These are phyloP conservation scores for Neurospora sp. DNA, from an alignment of 495 filamentous ascomycete genomes.

Conservation along the genomic window DNA sequence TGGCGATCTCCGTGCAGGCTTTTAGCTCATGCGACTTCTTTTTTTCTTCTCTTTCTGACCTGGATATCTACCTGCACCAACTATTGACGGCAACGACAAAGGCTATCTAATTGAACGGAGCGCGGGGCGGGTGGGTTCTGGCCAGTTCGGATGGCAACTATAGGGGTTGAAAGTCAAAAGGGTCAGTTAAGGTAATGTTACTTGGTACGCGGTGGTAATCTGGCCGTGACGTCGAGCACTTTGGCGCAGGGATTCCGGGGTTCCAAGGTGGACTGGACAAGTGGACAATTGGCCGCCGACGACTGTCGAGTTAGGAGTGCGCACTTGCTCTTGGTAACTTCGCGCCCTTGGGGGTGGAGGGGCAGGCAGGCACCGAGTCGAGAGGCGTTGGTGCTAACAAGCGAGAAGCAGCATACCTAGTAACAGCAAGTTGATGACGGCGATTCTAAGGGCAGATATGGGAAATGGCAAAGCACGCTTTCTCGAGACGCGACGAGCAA, in stretches of 20 bases:
- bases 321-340: not conserved
- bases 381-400: not conserved
- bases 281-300: not conserved
- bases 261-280: not conserved
- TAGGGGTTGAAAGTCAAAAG: not conserved
- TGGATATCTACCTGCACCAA: not conserved
- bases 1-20: not conserved
- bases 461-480: constrained; percentile 2
- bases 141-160: not conserved
- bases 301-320: not conserved
- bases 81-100: not conserved
- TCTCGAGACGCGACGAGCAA: constrained; percentile 8
- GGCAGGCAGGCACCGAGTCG: not conserved
- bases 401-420: not conserved
- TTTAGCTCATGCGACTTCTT: not conserved
- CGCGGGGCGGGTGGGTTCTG: not conserved
- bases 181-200: not conserved
- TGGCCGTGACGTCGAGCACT: not conserved
- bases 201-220: not conserved
- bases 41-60: not conserved
- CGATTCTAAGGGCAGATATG: not conserved
- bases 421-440: not conserved
- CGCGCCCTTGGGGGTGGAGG: not conserved
- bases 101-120: not conserved
- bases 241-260: not conserved